A percentile compares a stretch with the other conserved stretches of the same genome.
Conservation (phyloP, 2,329 filamentous ascomycete genomes). For the Penicillium sp. region DNA sequence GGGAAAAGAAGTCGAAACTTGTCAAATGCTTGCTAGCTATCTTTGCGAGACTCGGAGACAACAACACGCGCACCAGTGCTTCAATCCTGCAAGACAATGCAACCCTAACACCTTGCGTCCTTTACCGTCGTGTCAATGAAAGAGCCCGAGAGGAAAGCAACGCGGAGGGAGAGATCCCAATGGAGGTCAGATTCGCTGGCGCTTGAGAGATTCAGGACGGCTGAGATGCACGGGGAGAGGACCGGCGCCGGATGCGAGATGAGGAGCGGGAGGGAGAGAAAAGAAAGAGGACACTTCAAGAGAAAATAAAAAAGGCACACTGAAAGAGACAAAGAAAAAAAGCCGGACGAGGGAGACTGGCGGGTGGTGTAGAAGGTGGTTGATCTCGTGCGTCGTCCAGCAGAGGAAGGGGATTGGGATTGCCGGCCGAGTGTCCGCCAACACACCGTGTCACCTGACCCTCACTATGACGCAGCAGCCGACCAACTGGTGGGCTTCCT, state of each 20-base stretch:
- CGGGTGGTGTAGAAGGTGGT: constrained; percentile 2
- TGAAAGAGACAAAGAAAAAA: constrained; percentile 1
- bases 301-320: too few species aligned
- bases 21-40: constrained; percentile 44
- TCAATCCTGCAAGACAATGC: constrained; percentile 25
- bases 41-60: constrained; percentile 35
- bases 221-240: too few species aligned
- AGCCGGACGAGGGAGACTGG: constrained; percentile 2
- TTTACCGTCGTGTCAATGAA: constrained; percentile 16
- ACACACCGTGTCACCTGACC: constrained; percentile 11
- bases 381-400: background rate
- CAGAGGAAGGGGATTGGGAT: constrained; percentile 3
- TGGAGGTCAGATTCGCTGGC: too few species aligned
- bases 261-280: too few species aligned
- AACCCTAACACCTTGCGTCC: constrained; percentile 20
- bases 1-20: constrained; percentile 35
- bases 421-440: constrained; percentile 2
- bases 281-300: too few species aligned
- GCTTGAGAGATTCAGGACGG: too few species aligned
- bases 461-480: constrained; percentile 3
- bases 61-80: constrained; percentile 32
- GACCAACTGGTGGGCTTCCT: background rate
- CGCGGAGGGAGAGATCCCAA: background rate
- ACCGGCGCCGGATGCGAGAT: too few species aligned
- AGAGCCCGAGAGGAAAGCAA: constrained; percentile 3